Base-by-base conservation (phyloP, 371 early-diverging fungal genomes). In the Synchytrium microbalum region DNA sequence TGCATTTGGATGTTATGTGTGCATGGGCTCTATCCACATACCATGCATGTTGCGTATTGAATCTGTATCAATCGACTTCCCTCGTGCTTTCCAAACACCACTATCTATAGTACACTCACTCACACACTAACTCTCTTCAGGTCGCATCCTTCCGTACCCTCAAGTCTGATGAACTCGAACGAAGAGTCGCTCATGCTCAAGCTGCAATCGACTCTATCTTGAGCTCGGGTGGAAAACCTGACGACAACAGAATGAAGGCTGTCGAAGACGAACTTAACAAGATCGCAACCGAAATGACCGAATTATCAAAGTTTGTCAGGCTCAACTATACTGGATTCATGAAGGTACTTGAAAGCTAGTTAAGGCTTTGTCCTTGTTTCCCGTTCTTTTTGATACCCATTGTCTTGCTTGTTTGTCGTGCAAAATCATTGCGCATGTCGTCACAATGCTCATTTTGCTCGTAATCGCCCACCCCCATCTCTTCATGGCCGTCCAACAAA, bases 261-360 rank as follows among this genome's bases (percentile, higher is more conserved):
- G 74, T 70, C 57, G 75, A 67, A 60, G 60, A 26, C 56, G 56
- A 55, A 19, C 69, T 85, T 68, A 71, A 62, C 55, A 27, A 64
- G 53, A 61, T 92, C 33, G 88, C 91, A 66, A 84, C 87, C 46
- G 88, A 91, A 56, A 87, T 94, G 63, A 91, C 88, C 67, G 90
- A 92, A 64, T 84, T 97, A 56, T 87, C 93, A 19, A 90, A 89
- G 73, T 98, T 88, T 74, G 88, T 93, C 2, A 86, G 96, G 27
- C 79, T 97, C 66, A 99, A 99, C 76, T 93, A 93, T 71, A 87
- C 95, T 1, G 99, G 95, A 8, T 95, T 98, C 66, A 79, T 96
- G 62, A 98, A 95, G 67, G 73, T 73, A 13, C 13, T 14, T 51
- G 14, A 23, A 23, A 51, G 23, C 14, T 14, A 51, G 28, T 57